These are phyloP conservation scores for Aspergillus funiculosus DNA, from an alignment of 495 filamentous ascomycete species.

Conservation along the genomic window DNA sequence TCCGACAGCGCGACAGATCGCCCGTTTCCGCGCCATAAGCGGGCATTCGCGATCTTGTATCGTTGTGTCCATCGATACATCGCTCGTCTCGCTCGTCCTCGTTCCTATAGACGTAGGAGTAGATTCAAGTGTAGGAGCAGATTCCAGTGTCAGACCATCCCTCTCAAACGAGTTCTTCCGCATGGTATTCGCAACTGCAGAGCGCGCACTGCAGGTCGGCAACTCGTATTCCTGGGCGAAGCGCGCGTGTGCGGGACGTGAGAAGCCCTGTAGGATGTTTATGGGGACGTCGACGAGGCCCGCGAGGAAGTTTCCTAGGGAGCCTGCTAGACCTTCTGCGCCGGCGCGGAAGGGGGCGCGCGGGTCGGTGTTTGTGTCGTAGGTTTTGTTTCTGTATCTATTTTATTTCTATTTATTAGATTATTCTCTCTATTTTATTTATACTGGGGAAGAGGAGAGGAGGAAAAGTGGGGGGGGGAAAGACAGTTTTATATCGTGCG, in stretches of 20 bases:
- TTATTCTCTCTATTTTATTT: no score
- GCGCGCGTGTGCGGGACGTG: background rate
- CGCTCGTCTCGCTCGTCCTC: no score
- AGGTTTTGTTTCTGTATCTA: constrained; percentile 53
- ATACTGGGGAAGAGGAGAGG: background rate
- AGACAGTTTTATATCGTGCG: constrained; percentile 59
- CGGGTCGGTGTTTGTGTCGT: constrained; percentile 56
- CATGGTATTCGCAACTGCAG: background rate
- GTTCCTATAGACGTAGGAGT: no score
- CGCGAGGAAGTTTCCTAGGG: constrained; percentile 64
- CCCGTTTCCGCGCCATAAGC: background rate
- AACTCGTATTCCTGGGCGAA: constrained; percentile 13
- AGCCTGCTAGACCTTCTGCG: constrained; percentile 59
- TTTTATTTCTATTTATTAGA: constrained; percentile 2
- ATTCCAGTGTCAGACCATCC: background rate
- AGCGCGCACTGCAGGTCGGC: constrained; percentile 2
- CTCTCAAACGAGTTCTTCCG: no score
- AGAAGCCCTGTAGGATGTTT: constrained; percentile 53
- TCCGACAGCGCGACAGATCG: background rate
- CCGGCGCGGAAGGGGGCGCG: constrained; percentile 60
- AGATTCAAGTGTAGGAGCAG: background rate
- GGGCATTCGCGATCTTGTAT: no score
- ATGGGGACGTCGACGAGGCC: constrained; percentile 71
- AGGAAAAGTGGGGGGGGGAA: constrained; percentile 7
- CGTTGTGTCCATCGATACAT: no score